Percentiles rank a stretch among this genome's conserved stretches.
Conservation (phyloP, 2,329 filamentous ascomycete genomes). For the Endothia cerciana region DNA sequence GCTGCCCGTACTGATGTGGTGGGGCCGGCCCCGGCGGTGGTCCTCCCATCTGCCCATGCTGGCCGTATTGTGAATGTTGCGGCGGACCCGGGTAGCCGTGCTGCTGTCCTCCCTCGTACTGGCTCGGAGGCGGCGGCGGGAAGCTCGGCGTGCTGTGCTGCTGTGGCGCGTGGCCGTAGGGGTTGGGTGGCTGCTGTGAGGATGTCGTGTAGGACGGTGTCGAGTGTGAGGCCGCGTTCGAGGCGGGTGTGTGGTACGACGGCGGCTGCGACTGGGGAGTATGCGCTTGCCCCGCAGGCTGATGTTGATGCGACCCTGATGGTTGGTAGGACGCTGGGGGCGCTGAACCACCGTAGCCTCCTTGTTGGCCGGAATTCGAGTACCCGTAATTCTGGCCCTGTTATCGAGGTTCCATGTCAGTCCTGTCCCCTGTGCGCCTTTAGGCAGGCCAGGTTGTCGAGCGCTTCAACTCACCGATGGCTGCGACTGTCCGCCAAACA, state of each 20-base stretch:
- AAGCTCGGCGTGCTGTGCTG: slow-evolving; percentile 30
- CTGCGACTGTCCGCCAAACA: slow-evolving; percentile 54
- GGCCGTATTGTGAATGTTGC: slow-evolving; percentile 29
- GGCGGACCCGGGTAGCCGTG: slow-evolving; percentile 24
- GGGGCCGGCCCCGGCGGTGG: slow-evolving; percentile 35
- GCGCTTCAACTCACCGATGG: slow-evolving; percentile 41
- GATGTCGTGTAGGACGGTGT: slow-evolving; percentile 30
- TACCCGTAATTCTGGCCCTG: slow-evolving; percentile 63
- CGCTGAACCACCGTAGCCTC: slow-evolving; percentile 64
- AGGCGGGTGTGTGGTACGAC: slow-evolving; percentile 33
- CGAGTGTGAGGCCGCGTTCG: slow-evolving; percentile 32
- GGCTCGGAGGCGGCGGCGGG: slow-evolving; percentile 19
- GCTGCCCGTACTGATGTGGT: slow-evolving; percentile 23
- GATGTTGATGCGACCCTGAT: slow-evolving; percentile 32
- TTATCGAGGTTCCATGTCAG: not conserved
- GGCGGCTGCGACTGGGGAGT: slow-evolving; percentile 31
- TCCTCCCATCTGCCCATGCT: too few relatives aligned
- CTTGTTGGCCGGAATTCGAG: slow-evolving; percentile 56
- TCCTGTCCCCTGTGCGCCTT: not conserved
- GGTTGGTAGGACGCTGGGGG: slow-evolving; percentile 65
- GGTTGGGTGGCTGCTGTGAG: slow-evolving; percentile 9
- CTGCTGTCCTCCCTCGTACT: slow-evolving; percentile 24
- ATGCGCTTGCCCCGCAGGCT: slow-evolving; percentile 35
- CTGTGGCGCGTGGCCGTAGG: slow-evolving; percentile 37
- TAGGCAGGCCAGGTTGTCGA: not conserved